Conservation (phyloP, 768 basidiomycete genomes). For the Cyclocybe aegerita region DNA sequence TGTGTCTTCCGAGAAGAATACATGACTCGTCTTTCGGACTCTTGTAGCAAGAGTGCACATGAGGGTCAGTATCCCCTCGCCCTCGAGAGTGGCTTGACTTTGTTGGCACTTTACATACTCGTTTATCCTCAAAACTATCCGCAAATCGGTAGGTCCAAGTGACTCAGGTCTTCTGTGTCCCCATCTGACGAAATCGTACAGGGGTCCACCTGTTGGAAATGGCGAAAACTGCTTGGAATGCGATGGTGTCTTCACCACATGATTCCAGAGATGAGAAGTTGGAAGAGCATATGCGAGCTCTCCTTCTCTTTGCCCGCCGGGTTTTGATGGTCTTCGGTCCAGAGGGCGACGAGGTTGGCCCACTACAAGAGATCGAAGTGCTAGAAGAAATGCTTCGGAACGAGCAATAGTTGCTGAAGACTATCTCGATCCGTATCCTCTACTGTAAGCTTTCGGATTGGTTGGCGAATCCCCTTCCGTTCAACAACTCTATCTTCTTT, state of each 20-base stretch:
- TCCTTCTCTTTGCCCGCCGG: conserved; percentile 38
- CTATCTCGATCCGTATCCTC: background rate
- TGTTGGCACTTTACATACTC: conserved; percentile 65
- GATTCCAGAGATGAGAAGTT: conserved; percentile 16
- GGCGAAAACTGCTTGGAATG: conserved; percentile 80
- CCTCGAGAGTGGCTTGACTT: conserved; percentile 48
- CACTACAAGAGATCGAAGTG: conserved; percentile 49
- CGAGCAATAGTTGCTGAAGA: conserved; percentile 1
- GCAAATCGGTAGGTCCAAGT: conserved; percentile 61
- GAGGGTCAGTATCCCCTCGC: conserved; percentile 57
- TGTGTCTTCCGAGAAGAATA: conserved; percentile 56
- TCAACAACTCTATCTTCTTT: background rate
- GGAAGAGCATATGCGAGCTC: conserved; percentile 29
- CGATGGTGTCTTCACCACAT: conserved; percentile 34
- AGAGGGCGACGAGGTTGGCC: conserved; percentile 67
- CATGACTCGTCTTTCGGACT: conserved; percentile 56
- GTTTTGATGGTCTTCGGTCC: conserved; percentile 50
- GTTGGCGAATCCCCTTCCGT: no score
- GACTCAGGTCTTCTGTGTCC: background rate
- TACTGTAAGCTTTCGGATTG: no score
- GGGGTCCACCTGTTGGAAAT: conserved; percentile 77
- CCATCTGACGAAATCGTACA: conserved; percentile 22
- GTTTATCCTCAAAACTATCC: conserved; percentile 80
- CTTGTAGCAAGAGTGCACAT: conserved; percentile 71
- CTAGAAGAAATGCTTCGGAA: conserved; percentile 41